These are phyloP conservation scores for Salix suchowensis DNA, from an alignment of 345 rosid species.

Conservation along the genomic window DNA sequence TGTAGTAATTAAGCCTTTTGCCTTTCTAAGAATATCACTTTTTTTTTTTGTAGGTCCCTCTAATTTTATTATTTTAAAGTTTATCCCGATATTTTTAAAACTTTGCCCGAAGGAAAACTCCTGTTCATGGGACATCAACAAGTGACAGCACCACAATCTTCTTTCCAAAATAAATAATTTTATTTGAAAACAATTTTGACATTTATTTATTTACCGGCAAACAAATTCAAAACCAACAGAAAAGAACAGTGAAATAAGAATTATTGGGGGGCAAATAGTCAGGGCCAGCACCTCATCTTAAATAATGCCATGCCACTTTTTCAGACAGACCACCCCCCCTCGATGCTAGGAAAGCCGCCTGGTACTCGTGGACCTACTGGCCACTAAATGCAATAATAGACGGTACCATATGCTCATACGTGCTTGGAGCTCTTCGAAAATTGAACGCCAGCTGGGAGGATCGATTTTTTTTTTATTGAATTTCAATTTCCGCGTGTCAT, in stretches of 20 bases:
- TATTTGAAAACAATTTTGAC: neutral
- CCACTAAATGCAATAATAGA: neutral
- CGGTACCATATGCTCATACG: too few relatives aligned
- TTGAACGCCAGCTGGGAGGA: neutral
- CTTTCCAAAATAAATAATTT: too few relatives aligned
- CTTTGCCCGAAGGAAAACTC: neutral
- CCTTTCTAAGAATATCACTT: neutral
- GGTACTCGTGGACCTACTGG: neutral
- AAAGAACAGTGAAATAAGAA: neutral
- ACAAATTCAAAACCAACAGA: neutral
- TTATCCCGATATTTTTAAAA: too few relatives aligned
- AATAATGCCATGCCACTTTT: neutral
- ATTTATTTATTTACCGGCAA: neutral
- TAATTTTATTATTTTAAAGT: too few relatives aligned
- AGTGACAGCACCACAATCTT: too few relatives aligned
- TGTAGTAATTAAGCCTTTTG: neutral
- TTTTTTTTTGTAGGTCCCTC: neutral
- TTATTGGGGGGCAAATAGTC: neutral
- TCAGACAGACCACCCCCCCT: neutral
- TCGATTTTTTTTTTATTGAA: too few relatives aligned
- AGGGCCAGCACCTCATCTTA: neutral
- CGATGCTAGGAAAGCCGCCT: too few relatives aligned
- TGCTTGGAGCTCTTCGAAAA: too few relatives aligned
- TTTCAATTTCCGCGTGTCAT: too few relatives aligned
- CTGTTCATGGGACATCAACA: neutral